Conservation (phyloP, 768 basidiomycete genomes). For the Exidia glandulosa region DNA sequence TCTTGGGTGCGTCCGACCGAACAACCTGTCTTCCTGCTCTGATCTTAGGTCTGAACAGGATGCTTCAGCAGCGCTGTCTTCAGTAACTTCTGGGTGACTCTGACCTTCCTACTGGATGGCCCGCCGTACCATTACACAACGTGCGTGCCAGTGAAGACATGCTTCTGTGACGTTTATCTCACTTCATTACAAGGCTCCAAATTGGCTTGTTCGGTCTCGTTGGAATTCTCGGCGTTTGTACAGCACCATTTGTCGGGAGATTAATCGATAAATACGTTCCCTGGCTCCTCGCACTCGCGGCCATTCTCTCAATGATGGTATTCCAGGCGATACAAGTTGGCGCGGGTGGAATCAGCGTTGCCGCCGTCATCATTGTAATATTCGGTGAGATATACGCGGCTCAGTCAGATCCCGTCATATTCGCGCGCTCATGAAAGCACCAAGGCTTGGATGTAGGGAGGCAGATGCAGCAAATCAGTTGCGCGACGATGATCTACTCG, state of each 20-base stretch:
- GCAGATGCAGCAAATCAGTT: conserved; percentile 54
- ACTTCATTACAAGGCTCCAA: too few relatives aligned
- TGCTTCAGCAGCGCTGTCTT: conserved; percentile 36
- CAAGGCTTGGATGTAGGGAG: conserved; percentile 52
- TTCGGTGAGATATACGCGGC: neutral
- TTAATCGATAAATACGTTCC: conserved; percentile 55
- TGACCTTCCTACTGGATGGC: conserved; percentile 35
- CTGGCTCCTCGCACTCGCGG: conserved; percentile 64
- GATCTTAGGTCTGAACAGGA: conserved; percentile 4
- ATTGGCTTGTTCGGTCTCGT: conserved; percentile 70
- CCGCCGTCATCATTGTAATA: neutral
- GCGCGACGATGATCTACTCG: neutral
- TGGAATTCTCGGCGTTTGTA: conserved; percentile 39
- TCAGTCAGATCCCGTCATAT: too few relatives aligned
- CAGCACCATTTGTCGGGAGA: too few relatives aligned
- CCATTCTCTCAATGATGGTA: conserved; percentile 33
- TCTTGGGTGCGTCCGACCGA: neutral
- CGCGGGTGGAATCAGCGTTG: conserved; percentile 43
- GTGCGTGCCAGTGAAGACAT: too few relatives aligned
- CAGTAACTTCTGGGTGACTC: conserved; percentile 47
- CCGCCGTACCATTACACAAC: conserved; percentile 28
- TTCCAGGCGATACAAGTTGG: conserved; percentile 54
- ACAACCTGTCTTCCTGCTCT: too few relatives aligned
- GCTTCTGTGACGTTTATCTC: too few relatives aligned
- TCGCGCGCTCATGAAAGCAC: too few relatives aligned